Evolutionary conservation across 352 stramenopile genomes (phyloP), one percentile per base, ranked within the genome.

Genomic region (Pythium guiyangense): DNA sequence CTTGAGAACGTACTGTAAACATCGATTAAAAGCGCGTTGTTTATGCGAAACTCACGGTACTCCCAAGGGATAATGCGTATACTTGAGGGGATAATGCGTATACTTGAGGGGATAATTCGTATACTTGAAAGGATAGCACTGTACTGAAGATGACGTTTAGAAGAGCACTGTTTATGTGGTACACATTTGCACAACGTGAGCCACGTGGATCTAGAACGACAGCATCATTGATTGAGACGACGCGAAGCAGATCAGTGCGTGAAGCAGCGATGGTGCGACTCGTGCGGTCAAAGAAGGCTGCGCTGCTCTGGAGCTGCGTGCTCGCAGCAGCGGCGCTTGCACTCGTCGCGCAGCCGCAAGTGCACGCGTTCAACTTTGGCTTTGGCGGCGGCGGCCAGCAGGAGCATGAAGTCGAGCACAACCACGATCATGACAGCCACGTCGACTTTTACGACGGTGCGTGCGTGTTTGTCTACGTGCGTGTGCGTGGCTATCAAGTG

Each of bases 401-500:
- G 5, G 54, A 71, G 25, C 64, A 69, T 12, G 68, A 49, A 4
- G 66, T 73, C 20, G 65, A 50, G 15, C 68, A 79, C 40, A 52
- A 85, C n/a, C 70, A 87, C 53, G 52, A 84, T 2, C 70, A 89
- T 14, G 69, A 87, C 53, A 65, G 80, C 1, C 77, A 92, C 46
- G 71, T 87, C 18, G 84, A 93, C 57, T 88, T 87, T 46, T 93
- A 93, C 69, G 79, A 90, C 46, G 72, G 72, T 82, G 52, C 42
- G 62, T 48, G 66, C 59, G 35, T 25, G 43, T 37, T 6, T 4
- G 27, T 11, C 29, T 34, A 9, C 4, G 22, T 46, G 11, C 61
- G 56, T 66, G 22, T 46, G 11, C 61, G 56, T 66, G 8, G 20
- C 52, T 25, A 35, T 22, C 27, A 40, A 90, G 79, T 79, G 6